Evolutionary conservation across 495 filamentous ascomycete genomes (phyloP), one percentile per base, ranked within the genome.

Genomic region (Amphirosellinia nigrospora): DNA sequence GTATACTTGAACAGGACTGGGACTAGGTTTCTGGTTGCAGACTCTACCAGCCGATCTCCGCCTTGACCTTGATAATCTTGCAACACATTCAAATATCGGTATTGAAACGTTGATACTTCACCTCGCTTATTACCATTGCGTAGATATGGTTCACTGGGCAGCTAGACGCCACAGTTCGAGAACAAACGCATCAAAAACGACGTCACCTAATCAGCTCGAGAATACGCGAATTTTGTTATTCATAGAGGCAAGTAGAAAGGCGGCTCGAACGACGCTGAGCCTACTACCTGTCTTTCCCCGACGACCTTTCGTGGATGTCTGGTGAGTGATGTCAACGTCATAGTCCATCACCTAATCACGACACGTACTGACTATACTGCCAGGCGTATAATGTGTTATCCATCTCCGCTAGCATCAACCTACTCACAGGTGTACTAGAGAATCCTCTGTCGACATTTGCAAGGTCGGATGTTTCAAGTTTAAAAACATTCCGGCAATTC

Each of bases 371-470:
- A 66, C 48, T 50, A 21, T 53, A 1, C 13, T 39, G 32, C 23
- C 16, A 66, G 63, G 63, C 63, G 46, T 28, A 23, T 66, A 15
- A 38, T 66, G 46, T 39, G 48, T n/a, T 66, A 66, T 21, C 63
- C 46, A 1, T 66, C 46, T 52, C 63, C 23, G 63, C 63, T 7
- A 39, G 23, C 23, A 66, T 66, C 19, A 53, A 11, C 15, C 46
- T 66, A 16, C 46, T 66, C 5, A 39, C n/a, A 13, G 48, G 46
- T 0, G 46, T 66, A 30, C 63, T 66, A 1, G 63, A 41, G 34
- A 6, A 26, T 13, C 63, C 63, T 52, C 63, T 50, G 10, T 52
- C 63, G 13, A 1, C 4, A 38, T 66, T 16, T 53, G 63, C 63
- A 23, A 55, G n/a, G 34, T 66, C 63, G 30, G 63, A 66, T 66